A percentile compares a stretch with the other conserved stretches of the same genome.
These are phyloP conservation scores for Leptomonas pyrrhocoris DNA, from an alignment of 208 protist genomes.

Conservation along the genomic window DNA sequence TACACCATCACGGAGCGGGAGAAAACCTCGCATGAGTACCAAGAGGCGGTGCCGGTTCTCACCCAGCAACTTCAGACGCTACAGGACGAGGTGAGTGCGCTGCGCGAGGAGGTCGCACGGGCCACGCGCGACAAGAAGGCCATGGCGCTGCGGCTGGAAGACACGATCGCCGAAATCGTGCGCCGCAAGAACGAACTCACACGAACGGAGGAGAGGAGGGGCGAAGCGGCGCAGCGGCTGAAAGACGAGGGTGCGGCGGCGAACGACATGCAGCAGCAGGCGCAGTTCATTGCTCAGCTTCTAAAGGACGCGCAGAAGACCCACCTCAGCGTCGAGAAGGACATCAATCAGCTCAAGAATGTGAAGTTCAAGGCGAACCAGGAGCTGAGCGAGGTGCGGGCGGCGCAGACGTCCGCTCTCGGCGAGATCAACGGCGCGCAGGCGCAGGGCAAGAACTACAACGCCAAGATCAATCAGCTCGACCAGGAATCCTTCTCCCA, in stretches of 20 bases:
- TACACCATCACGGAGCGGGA: conserved; percentile 63
- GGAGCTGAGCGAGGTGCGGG: conserved; percentile 65
- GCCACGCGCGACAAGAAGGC: conserved; percentile 53
- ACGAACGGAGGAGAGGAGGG: conserved; percentile 30
- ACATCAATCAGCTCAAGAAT: conserved; percentile 84
- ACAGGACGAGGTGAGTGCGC: conserved; percentile 80
- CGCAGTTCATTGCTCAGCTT: conserved; percentile 60
- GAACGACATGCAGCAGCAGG: conserved; percentile 66
- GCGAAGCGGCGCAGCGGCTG: conserved; percentile 33
- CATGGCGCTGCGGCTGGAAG: conserved; percentile 31
- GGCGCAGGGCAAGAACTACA: conserved; percentile 86
- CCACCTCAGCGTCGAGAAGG: conserved; percentile 58
- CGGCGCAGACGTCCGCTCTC: conserved; percentile 67
- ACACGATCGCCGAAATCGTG: conserved; percentile 39
- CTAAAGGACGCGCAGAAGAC: conserved; percentile 63
- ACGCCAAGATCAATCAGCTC: conserved; percentile 79
- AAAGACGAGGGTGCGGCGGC: conserved; percentile 48
- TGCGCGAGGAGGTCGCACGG: conserved; percentile 65
- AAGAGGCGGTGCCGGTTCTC: conserved; percentile 44
- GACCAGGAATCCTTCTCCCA: conserved; percentile 89
- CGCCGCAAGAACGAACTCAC: conserved; percentile 38
- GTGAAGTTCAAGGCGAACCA: conserved; percentile 84
- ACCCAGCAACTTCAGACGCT: conserved; percentile 60
- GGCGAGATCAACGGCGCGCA: conserved; percentile 88
- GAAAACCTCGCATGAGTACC: conserved; percentile 49